Conservation (phyloP, 202 grass and related monocot species). For the Dendrocalamus latiflorus region DNA sequence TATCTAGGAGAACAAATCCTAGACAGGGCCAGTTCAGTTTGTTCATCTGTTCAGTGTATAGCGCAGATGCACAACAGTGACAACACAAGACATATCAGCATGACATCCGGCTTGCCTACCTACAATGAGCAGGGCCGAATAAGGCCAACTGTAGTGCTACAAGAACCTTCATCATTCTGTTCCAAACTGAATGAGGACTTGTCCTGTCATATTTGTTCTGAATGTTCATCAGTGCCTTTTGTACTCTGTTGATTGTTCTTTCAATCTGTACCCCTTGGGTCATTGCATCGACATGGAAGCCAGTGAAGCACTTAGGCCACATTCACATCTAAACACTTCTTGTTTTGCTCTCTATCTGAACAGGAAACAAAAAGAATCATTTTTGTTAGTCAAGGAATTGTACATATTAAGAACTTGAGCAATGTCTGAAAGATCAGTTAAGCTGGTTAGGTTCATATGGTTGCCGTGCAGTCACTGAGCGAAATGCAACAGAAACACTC, state of each 20-base stretch:
- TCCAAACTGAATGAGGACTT: constrained; percentile 18
- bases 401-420: constrained; percentile 1
- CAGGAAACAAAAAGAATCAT: not conserved
- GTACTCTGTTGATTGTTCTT: too few relatives aligned
- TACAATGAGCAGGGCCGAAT: not conserved
- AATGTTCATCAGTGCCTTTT: not conserved
- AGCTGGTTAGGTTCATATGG: not conserved
- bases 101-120: not conserved
- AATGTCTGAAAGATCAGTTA: not conserved
- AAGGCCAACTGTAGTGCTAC: constrained; percentile 13
- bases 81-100: not conserved
- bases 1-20: not conserved
- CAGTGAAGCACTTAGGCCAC: too few relatives aligned
- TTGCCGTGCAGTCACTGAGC: not conserved
- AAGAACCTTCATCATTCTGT: constrained; percentile 33
- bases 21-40: not conserved
- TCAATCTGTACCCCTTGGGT: too few relatives aligned
- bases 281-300: too few relatives aligned
- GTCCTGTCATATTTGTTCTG: constrained; percentile 2
- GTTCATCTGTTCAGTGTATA: constrained; percentile 11
- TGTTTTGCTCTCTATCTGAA: not conserved
- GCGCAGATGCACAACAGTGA: not conserved
- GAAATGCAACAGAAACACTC: not conserved
- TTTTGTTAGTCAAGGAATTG: not conserved
- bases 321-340: too few relatives aligned